Percentiles rank a stretch among this genome's conserved stretches.
These are phyloP conservation scores for Lithohypha guttulata DNA, from an alignment of 2,329 filamentous ascomycete species.

Conservation along the genomic window DNA sequence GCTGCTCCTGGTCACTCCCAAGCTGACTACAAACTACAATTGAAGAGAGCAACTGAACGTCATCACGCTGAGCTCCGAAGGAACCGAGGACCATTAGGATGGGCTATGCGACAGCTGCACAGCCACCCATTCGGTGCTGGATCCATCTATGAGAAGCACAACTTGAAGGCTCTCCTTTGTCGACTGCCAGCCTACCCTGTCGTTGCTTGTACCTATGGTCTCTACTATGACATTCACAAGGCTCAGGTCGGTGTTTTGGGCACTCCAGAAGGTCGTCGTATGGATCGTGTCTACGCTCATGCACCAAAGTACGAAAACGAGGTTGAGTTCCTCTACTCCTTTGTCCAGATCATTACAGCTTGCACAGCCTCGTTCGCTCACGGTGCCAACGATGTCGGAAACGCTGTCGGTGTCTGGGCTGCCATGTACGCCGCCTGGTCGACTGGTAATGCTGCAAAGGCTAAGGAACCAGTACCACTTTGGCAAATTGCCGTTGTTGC, in stretches of 20 bases:
- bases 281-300: constrained; percentile 55
- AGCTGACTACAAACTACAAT: constrained; percentile 51
- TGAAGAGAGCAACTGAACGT: constrained; percentile 45
- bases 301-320: constrained; percentile 59
- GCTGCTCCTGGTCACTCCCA: constrained; percentile 25
- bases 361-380: constrained; percentile 46
- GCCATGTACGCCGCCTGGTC: constrained; percentile 59
- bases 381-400: constrained; percentile 67
- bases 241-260: constrained; percentile 60
- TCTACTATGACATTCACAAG: constrained; percentile 72
- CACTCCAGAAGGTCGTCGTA: constrained; percentile 62
- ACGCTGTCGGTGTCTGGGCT: constrained; percentile 59
- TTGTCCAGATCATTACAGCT: constrained; percentile 44
- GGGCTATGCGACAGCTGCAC: constrained; percentile 69
- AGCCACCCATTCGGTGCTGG: constrained; percentile 63
- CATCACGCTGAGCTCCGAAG: constrained; percentile 54
- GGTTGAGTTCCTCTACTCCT: constrained; percentile 52
- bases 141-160: constrained; percentile 62
- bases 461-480: constrained; percentile 56
- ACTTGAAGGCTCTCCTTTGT: constrained; percentile 52
- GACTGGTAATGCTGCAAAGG: constrained; percentile 48
- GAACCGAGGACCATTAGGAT: constrained; percentile 59
- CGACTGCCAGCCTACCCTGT: constrained; percentile 60
- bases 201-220: constrained; percentile 56
- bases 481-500: constrained; percentile 68